These are phyloP conservation scores for Hydrangea macrophylla DNA, from an alignment of 148 eudicot species.

Conservation along the genomic window DNA sequence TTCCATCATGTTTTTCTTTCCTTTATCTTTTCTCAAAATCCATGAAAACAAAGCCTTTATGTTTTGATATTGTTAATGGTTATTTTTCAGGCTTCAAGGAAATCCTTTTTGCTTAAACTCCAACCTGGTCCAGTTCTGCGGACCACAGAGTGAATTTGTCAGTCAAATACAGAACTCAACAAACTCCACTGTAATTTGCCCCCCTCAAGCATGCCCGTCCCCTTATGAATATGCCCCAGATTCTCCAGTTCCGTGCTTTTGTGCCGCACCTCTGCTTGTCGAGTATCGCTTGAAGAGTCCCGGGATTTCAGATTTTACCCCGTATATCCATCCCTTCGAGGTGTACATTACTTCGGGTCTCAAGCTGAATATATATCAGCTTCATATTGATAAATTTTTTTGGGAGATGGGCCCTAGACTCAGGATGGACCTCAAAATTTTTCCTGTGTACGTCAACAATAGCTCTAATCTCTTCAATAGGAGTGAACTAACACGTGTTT, in stretches of 20 bases:
- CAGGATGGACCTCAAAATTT: constrained; percentile 49
- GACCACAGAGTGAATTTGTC: constrained; percentile 17
- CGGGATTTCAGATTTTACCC: constrained; percentile 44
- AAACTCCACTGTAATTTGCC: constrained; percentile 27
- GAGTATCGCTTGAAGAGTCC: constrained; percentile 68
- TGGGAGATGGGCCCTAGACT: constrained; percentile 69
- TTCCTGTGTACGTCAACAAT: constrained; percentile 30
- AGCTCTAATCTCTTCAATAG: constrained; percentile 28
- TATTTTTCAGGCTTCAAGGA: constrained; percentile 42
- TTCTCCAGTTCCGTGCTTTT: constrained; percentile 48
- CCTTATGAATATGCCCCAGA: constrained; percentile 50
- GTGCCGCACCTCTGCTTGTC: constrained; percentile 52
- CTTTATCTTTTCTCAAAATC: no score
- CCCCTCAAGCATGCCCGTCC: constrained; percentile 28
- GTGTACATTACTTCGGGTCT: constrained; percentile 50
- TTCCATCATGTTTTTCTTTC: background rate
- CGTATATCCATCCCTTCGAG: constrained; percentile 43
- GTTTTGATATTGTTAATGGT: no score
- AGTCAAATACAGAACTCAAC: constrained; percentile 9
- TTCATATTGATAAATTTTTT: constrained; percentile 30
- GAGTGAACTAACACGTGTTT: constrained; percentile 48
- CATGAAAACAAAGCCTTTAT: no score
- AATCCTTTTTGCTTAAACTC: constrained; percentile 38
- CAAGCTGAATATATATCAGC: constrained; percentile 33
- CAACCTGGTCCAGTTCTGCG: constrained; percentile 34